phyloP scores from a whole-genome alignment of 2,329 filamentous ascomycete genomes.

The Fusarium tjaetaba region DNA sequence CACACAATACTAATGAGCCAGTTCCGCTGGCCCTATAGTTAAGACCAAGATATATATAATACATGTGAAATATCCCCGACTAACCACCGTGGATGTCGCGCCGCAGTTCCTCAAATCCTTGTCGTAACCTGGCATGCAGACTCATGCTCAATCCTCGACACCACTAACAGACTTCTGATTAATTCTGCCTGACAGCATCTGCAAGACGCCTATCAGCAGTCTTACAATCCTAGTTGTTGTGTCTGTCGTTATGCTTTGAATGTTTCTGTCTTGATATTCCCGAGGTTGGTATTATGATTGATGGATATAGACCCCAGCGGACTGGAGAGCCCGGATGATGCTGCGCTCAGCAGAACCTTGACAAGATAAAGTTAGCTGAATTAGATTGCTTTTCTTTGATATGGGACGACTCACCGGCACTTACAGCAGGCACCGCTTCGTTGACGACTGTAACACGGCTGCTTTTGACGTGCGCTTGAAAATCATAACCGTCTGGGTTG shows the following conservation, averaged over 20 bases:
- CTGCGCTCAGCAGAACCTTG: conserved; percentile 8
- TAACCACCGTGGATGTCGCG: not conserved
- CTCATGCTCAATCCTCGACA: not conserved
- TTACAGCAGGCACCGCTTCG: not conserved
- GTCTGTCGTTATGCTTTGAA: not conserved
- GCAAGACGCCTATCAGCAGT: too few species aligned
- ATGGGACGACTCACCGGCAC: conserved; percentile 5
- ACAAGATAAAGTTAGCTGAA: not conserved
- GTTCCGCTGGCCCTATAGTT: not conserved
- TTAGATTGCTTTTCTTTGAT: accelerated
- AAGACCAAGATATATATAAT: not conserved
- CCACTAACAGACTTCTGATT: not conserved
- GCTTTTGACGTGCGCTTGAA: conserved; percentile 32
- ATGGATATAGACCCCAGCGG: not conserved
- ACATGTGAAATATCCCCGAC: not conserved
- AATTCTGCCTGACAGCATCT: not conserved
- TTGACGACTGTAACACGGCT: conserved; percentile 24
- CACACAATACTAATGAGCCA: not conserved
- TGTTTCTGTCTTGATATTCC: not conserved
- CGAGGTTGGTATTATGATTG: not conserved
- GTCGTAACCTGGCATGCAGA: not conserved
- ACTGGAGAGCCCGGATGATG: conserved; percentile 1
- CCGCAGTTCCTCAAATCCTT: not conserved
- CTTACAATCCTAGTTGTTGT: not conserved
- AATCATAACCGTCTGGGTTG: conserved; percentile 7